Conservation (phyloP, 208 protist genomes). For the Trypanosomatidae sp. region DNA sequence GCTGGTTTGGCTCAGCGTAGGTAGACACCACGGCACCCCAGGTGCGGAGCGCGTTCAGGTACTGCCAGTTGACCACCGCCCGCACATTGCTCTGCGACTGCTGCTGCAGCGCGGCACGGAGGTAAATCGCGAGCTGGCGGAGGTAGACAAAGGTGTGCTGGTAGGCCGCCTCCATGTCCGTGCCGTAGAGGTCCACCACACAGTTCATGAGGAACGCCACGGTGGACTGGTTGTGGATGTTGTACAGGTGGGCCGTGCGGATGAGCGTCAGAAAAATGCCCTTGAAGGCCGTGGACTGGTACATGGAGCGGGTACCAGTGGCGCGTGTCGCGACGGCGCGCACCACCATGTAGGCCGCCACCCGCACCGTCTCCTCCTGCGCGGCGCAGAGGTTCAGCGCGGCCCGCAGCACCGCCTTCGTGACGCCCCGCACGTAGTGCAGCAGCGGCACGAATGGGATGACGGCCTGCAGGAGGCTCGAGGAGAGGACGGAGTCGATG, state of each 20-base stretch:
- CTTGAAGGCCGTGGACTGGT: constrained; percentile 91
- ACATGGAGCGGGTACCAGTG: constrained; percentile 87
- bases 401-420: constrained; percentile 71
- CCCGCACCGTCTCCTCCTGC: constrained; percentile 77
- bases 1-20: constrained; percentile 78
- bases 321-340: constrained; percentile 85
- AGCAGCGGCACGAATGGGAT: constrained; percentile 84
- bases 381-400: constrained; percentile 70
- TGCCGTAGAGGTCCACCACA: constrained; percentile 95
- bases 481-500: constrained; percentile 59
- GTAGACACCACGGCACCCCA: constrained; percentile 93
- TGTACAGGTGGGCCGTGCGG: constrained; percentile 82
- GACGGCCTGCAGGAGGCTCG: constrained; percentile 69
- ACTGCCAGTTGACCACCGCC: constrained; percentile 98
- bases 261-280: constrained; percentile 93
- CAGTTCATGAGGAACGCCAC: constrained; percentile 95
- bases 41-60: constrained; percentile 91
- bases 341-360: constrained; percentile 88
- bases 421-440: constrained; percentile 86
- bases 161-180: constrained; percentile 94
- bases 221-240: constrained; percentile 64
- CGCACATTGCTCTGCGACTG: constrained; percentile 89
- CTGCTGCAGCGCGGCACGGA: constrained; percentile 93
- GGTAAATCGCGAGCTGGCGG: constrained; percentile 96
- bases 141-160: constrained; percentile 97